Evolutionary conservation across 129 eudicot species (phyloP).

Genomic region (Logfia minima): DNA sequence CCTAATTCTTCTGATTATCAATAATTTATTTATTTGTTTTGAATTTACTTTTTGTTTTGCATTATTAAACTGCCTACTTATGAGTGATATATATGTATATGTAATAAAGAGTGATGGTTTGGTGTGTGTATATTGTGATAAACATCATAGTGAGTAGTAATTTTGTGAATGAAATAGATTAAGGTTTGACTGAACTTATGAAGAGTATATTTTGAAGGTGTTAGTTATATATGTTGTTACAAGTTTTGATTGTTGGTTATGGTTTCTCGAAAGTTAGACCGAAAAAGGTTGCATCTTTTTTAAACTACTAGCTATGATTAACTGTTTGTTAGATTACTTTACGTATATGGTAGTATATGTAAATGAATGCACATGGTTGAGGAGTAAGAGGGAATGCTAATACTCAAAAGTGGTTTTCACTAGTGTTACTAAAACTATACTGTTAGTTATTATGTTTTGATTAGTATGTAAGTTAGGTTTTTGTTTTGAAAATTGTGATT

Average conservation of each 20-base stretch:
- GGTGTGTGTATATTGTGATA: too few species aligned
- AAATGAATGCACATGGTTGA: neutral
- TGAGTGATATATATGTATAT: neutral
- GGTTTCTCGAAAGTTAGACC: neutral
- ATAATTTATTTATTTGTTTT: neutral
- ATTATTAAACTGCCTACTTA: neutral
- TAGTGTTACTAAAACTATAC: neutral
- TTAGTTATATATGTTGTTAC: slow-evolving; percentile 5
- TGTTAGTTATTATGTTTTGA: too few species aligned
- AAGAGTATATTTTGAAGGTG: neutral
- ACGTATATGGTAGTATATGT: neutral
- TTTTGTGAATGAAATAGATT: too few species aligned
- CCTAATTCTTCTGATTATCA: neutral
- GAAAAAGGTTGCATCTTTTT: neutral
- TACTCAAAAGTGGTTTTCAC: neutral
- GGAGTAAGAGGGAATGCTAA: neutral
- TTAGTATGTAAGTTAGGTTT: too few species aligned
- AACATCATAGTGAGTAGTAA: too few species aligned
- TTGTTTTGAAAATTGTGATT: too few species aligned
- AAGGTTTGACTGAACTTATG: slow-evolving; percentile 15
- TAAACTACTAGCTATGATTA: neutral
- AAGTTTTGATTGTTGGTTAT: neutral
- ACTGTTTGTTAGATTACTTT: neutral
- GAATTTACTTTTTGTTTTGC: neutral
- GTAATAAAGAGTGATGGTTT: too few species aligned